Base-by-base conservation (phyloP, 345 rosid species). In the Lepidium sativum region DNA sequence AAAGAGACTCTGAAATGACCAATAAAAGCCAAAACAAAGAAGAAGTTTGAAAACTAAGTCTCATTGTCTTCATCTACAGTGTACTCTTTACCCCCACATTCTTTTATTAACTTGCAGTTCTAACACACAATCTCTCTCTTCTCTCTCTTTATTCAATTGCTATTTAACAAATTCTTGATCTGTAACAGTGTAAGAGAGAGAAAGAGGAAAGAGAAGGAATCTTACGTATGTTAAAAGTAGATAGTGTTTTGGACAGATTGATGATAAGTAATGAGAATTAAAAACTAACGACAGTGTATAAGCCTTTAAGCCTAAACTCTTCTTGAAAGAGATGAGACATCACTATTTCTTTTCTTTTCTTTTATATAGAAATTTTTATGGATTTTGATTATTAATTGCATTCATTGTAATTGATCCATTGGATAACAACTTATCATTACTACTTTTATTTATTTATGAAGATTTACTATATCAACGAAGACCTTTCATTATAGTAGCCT, bases 51-150 rank as follows among this genome's bases (percentile, higher is more conserved):
- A 71, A 71, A 64, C 75, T 64, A 71, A 64, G 75, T 64, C 54
- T 66, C 77, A 72, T 72, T 65, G 76, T 76, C 68, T 74, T 72
- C 80, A 65, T 71, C 61, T 61, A 67, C 75, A 56, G 54, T 71
- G 63, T 75, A 55, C 74, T 18, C 57, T 50, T 69, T 69, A 56
- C 67, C 71, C 67, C 72, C 70, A 65, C 67, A 59, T 58, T 52
- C 63, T 44, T 52, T 72, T 65, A 72, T 59, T 59, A 65, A 73
- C 77, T 73, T 73, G 72, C 68, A 73, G 68, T 73, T 66, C 68
- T 50, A 27, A 42, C 60, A 64, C 38, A 58, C 59, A 39, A 47
- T 58, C 39, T 21, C 61, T 47, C 60, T 61, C 32, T 60, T 53
- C 70, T 21, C 54, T 53, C 53, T 43, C 43, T 57, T 65, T 44